Base-by-base conservation (phyloP, 208 protist species). In the Crithidia expoeki region DNA sequence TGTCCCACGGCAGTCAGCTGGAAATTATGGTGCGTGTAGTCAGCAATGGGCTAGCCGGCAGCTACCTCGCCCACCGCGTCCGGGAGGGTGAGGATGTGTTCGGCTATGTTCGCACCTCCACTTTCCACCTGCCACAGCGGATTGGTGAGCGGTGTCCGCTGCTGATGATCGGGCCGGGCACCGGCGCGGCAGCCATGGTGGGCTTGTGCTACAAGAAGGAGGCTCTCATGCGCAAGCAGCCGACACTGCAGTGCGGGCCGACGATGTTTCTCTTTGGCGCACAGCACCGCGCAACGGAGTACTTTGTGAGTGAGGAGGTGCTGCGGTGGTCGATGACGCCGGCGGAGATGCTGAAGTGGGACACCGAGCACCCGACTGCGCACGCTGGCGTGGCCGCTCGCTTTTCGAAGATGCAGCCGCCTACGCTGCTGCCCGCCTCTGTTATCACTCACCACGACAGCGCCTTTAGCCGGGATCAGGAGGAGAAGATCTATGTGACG, bases 91-190 rank as follows among this genome's bases (percentile, higher is more conserved):
- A 70, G 10, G 38, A 60, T 12, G 77, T 94, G 19, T 91, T 80
- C n/a, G 80, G 86, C 25, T 98, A 94, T 73, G 85, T 98, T n/a
- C 81, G 92, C 34, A 74, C 73, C 47, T 96, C 88, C 25, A 87
- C 70, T 44, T 98, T 98, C 72, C 85, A 96, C 66, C 72, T 94
- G 25, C 93, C 95, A 33, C 67, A 72, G 27, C 75, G 73, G 25
- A 65, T 85, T 28, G 65, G 70, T 25, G 52, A 75, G 40, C 74
- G 51, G 1, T 80, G 71, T 4, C 92, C 94, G 10, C 51, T 98
- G 7, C 68, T 98, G 19, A 94, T 98, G 89, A 95, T 98, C 65
- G 95, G 93, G 19, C 90, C 95, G 1, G 97, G 97, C 50, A 98
- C 95, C 7, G 97, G 97, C 28, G 80, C 97, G 10, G 89, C 90